Evolutionary conservation across 1,284 basidiomycete genomes (phyloP).

Genomic region (Takashimella tepidaria): DNA sequence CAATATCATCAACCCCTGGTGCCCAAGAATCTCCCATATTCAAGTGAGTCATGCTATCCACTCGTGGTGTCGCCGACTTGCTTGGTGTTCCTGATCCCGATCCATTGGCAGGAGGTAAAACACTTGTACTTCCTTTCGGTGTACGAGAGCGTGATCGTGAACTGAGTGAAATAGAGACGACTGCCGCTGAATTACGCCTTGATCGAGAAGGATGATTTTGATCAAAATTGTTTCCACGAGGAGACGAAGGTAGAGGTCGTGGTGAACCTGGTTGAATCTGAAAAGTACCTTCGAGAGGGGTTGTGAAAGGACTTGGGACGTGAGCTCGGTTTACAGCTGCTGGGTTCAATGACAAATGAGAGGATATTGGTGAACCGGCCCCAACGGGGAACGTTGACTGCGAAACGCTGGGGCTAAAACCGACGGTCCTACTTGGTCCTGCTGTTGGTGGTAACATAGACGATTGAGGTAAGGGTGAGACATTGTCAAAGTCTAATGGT

Average conservation of each 20-base stretch:
- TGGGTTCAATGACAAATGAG: background rate
- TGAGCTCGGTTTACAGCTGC: background rate
- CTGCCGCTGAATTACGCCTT: constrained; percentile 38
- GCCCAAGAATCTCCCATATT: constrained; percentile 25
- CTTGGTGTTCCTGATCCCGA: constrained; percentile 36
- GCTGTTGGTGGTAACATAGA: background rate
- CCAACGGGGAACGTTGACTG: background rate
- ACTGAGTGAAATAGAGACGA: constrained; percentile 41
- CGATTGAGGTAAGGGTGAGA: background rate
- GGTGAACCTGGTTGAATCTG: constrained; percentile 5
- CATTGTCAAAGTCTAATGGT: constrained; percentile 8
- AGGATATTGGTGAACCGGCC: background rate
- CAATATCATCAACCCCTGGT: constrained; percentile 30
- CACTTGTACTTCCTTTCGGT: constrained; percentile 24
- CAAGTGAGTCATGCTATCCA: constrained; percentile 3
- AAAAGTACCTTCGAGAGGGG: constrained; percentile 2
- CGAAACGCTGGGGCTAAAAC: constrained; percentile 1
- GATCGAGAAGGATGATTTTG: constrained; percentile 25
- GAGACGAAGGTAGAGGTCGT: constrained; percentile 19
- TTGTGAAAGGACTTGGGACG: constrained; percentile 6
- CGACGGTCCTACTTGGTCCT: background rate
- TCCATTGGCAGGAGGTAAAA: constrained; percentile 13
- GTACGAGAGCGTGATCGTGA: constrained; percentile 41
- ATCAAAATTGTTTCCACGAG: constrained; percentile 13
- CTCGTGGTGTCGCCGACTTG: constrained; percentile 27